Evolutionary conservation across 2,329 filamentous ascomycete genomes (phyloP), one percentile per base, ranked within the genome.

Genomic region (Camillea tinctor): DNA sequence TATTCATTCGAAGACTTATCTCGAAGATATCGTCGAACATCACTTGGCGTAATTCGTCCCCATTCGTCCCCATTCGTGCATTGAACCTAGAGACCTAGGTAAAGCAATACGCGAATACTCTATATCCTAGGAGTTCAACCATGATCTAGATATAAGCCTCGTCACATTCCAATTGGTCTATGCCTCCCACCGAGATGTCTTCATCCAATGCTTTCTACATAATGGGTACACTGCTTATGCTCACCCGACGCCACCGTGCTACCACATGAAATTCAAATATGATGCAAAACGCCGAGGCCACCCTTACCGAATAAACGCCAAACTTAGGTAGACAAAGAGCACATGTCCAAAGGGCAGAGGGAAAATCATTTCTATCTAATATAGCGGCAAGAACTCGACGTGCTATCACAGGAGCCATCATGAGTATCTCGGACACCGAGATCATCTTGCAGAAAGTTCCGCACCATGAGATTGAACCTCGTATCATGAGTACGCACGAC

Each of bases 381-480:
- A 8, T 36, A 22, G 19, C 54, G 48, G 20, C 50, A 36, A 17
- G 11, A 57, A 20, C n/a, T 50, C n/a, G 22, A 52, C 19, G 22
- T 30, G 55, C 40, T 50, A 17, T 44, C 48, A 26, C 26, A 44
- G 13, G 17, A 53, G n/a, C 36, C 17, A 50, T 11, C 19, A 15
- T 56, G 20, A 15, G 23, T 8, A 56, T 22, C 49, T 55, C 19
- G 48, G 19, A 40, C 40, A 50, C 52, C 65, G 3, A 72, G 54
- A 40, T 72, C 67, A 30, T 70, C 66, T 68, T 69, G 66, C 17
- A 71, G 20, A 50, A 71, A 71, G 21, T 62, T 49, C 71, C 75
- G 61, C 20, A 77, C 68, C 30, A 77, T 55, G 6, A 77, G 66
- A 57, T 77, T 77, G 58, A 77, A 77, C 17, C 75, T 69, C 54